These are phyloP conservation scores for Nakaseomyces bracarensis DNA, from an alignment of 1,139 yeast genomes.

Conservation along the genomic window DNA sequence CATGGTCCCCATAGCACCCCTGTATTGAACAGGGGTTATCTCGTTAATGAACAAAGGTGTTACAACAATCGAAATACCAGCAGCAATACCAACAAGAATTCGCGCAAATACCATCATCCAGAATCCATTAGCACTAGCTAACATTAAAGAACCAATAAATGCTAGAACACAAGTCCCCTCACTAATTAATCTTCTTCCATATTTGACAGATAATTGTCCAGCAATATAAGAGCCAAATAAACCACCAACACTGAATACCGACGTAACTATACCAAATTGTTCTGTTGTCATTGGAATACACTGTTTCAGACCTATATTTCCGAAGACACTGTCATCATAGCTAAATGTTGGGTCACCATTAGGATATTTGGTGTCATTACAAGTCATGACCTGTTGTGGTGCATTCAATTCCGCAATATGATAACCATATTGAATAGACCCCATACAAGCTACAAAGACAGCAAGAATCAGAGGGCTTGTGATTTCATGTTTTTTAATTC, in stretches of 20 bases:
- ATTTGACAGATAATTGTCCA: conserved; percentile 56
- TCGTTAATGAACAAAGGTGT: conserved; percentile 78
- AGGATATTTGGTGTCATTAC: conserved; percentile 26
- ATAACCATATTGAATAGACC: conserved; percentile 82
- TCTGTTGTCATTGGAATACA: conserved; percentile 58
- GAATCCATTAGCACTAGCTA: conserved; percentile 45
- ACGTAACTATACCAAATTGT: conserved; percentile 73
- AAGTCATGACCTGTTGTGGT: conserved; percentile 58
- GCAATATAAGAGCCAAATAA: conserved; percentile 67
- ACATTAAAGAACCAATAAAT: conserved; percentile 59
- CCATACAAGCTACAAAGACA: conserved; percentile 48
- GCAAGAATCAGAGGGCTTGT: conserved; percentile 25
- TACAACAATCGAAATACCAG: conserved; percentile 80
- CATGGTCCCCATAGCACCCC: conserved; percentile 81
- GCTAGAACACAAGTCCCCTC: conserved; percentile 49
- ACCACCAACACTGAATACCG: conserved; percentile 83
- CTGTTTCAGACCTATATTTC: conserved; percentile 29
- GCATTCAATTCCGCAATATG: conserved; percentile 88
- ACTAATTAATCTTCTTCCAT: conserved; percentile 58
- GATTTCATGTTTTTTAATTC: conserved; percentile 1
- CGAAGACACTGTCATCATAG: conserved; percentile 27
- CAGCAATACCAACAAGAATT: conserved; percentile 70
- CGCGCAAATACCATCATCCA: conserved; percentile 54
- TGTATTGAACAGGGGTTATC: conserved; percentile 55
- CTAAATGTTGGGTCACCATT: conserved; percentile 15